Conservation (phyloP, 129 eudicot species). For the Scalesia atractyloides region DNA sequence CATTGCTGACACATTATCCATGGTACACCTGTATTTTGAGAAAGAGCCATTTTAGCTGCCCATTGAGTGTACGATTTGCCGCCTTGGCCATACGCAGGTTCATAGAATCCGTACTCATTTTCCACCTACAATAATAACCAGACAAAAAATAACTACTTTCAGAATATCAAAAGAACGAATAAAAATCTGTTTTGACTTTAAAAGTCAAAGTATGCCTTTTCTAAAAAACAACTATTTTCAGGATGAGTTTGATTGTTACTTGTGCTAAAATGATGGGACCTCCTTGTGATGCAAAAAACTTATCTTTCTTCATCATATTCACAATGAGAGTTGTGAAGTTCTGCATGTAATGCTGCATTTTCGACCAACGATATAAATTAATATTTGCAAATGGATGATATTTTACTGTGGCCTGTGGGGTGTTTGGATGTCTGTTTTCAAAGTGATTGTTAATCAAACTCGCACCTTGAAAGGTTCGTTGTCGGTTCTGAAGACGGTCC, state of each 20-base stretch:
- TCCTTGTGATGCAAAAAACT: slow-evolving; percentile 93
- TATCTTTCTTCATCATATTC: slow-evolving; percentile 89
- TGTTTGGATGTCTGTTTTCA: too few relatives aligned
- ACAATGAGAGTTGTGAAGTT: slow-evolving; percentile 78
- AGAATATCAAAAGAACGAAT: neutral
- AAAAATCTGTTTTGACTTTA: slow-evolving; percentile 5
- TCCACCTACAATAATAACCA: slow-evolving; percentile 59
- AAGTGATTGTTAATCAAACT: neutral
- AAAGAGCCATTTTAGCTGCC: slow-evolving; percentile 96
- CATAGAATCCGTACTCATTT: slow-evolving; percentile 93
- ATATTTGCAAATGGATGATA: neutral
- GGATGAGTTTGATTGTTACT: slow-evolving; percentile 20
- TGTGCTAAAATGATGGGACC: slow-evolving; percentile 97
- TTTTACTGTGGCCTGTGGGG: too few relatives aligned
- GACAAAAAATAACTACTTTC: neutral
- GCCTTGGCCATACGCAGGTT: slow-evolving; percentile 79
- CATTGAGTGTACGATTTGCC: slow-evolving; percentile 83
- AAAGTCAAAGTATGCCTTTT: neutral
- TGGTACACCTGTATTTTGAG: slow-evolving; percentile 88
- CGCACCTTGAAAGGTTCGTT: slow-evolving; percentile 91
- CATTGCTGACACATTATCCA: slow-evolving; percentile 99
- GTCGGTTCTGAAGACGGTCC: slow-evolving; percentile 89
- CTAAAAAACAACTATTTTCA: too few relatives aligned
- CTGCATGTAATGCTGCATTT: slow-evolving; percentile 84
- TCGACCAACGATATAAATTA: neutral